phyloP scores from a whole-genome alignment of 2,329 filamentous ascomycete genomes.

The Botrytis paeoniae region DNA sequence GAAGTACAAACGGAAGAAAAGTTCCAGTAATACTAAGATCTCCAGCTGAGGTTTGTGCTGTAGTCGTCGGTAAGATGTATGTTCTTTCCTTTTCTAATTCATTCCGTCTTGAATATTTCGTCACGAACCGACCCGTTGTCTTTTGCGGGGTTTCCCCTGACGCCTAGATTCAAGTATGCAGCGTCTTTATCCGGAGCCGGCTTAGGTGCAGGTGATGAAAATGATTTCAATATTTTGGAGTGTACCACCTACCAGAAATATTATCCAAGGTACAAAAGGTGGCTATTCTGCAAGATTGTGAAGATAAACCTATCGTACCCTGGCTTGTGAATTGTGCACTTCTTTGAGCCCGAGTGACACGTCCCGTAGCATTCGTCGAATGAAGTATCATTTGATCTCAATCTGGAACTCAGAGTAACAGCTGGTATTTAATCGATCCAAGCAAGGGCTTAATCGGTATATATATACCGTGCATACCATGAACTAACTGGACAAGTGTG shows the following conservation, averaged over 20 bases:
- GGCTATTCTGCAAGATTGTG: background rate
- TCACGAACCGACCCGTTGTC: background rate
- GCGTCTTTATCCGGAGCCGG: background rate
- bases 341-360: background rate
- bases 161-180: background rate
- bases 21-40: background rate
- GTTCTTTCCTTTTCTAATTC: background rate
- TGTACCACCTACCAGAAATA: background rate
- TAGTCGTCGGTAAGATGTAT: background rate
- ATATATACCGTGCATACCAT: background rate
- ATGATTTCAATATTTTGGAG: background rate
- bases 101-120: background rate
- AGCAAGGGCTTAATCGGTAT: background rate
- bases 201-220: background rate
- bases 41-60: background rate
- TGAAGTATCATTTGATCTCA: background rate
- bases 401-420: background rate
- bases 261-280: background rate
- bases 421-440: background rate
- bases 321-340: background rate
- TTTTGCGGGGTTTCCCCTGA: slow-evolving; percentile 1
- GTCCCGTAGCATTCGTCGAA: background rate
- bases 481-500: background rate
- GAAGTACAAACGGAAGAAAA: background rate
- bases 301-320: background rate